A percentile compares a stretch with the other conserved stretches of the same genome.
These are phyloP conservation scores for Russula compacta DNA, from an alignment of 768 basidiomycete genomes.

Conservation along the genomic window DNA sequence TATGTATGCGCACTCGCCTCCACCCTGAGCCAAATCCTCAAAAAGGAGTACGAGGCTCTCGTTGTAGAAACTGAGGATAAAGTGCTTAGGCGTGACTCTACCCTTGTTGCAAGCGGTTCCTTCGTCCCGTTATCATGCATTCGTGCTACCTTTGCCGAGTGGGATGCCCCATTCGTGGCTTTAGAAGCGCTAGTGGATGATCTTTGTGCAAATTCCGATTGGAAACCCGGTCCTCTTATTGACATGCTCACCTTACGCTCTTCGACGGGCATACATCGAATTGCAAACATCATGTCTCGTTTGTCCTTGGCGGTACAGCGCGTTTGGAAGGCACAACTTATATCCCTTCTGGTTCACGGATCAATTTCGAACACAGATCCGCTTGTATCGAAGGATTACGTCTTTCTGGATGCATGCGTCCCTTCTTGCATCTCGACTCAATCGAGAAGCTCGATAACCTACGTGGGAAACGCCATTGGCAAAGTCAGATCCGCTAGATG, in stretches of 20 bases:
- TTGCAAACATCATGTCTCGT: conserved; percentile 59
- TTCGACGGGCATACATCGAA: conserved; percentile 68
- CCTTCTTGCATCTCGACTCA: conserved; percentile 68
- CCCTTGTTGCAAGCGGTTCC: conserved; percentile 67
- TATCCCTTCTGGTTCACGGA: conserved; percentile 75
- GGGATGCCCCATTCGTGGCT: conserved; percentile 79
- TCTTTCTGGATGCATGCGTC: conserved; percentile 54
- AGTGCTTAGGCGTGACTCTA: conserved; percentile 64
- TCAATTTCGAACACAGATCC: conserved; percentile 54
- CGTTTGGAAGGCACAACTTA: conserved; percentile 80
- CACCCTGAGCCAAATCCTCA: conserved; percentile 62
- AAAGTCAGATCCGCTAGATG: conserved; percentile 74
- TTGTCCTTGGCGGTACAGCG: conserved; percentile 70
- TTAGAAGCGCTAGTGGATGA: conserved; percentile 56
- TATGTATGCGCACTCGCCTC: conserved; percentile 76
- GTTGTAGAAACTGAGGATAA: conserved; percentile 76
- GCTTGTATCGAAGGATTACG: conserved; percentile 50
- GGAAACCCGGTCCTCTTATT: conserved; percentile 72
- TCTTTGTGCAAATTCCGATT: conserved; percentile 43
- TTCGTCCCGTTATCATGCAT: conserved; percentile 83
- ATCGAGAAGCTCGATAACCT: conserved; percentile 72
- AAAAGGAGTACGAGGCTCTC: conserved; percentile 70
- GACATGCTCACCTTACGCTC: conserved; percentile 67
- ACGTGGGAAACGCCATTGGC: conserved; percentile 80
- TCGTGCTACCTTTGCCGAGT: conserved; percentile 74